Evolutionary conservation across 345 rosid species (phyloP).

Genomic region (Alliaria petiolata): DNA sequence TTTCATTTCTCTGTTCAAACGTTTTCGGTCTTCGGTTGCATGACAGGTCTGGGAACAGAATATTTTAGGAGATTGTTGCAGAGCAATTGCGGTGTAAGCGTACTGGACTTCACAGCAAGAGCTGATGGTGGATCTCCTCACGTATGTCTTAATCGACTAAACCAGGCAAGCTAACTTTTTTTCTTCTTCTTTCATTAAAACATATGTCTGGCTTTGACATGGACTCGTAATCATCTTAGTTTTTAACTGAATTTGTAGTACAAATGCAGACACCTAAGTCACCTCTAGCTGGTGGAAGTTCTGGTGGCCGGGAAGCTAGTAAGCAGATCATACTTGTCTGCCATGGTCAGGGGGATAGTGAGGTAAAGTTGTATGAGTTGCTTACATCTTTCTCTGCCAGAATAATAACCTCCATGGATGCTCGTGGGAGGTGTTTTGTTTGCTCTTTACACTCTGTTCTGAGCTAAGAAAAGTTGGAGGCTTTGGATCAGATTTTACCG

Average conservation of each 20-base stretch:
- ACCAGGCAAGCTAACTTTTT: conserved; percentile 42
- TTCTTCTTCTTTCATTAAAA: neutral
- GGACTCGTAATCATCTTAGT: neutral
- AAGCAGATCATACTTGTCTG: conserved; percentile 78
- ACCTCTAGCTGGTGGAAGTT: conserved; percentile 67
- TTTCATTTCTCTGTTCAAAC: neutral
- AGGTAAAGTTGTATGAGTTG: conserved; percentile 37
- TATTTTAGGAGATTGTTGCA: conserved; percentile 86
- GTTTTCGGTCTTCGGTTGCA: neutral
- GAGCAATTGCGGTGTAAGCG: conserved; percentile 94
- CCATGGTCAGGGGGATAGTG: conserved; percentile 52
- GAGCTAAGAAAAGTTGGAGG: conserved; percentile 2
- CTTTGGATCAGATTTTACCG: neutral
- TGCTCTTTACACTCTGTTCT: neutral
- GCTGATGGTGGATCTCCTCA: conserved; percentile 65
- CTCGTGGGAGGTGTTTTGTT: neutral
- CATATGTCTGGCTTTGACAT: neutral
- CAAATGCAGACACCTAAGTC: conserved; percentile 80
- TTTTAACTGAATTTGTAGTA: conserved; percentile 25
- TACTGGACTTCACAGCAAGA: conserved; percentile 70
- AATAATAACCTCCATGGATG: neutral
- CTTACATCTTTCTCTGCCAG: neutral
- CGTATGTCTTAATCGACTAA: conserved; percentile 81
- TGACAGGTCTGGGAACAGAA: conserved; percentile 68
- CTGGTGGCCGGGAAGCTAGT: conserved; percentile 67